Base-by-base conservation (phyloP, 2,329 filamentous ascomycete species). In the Orbilia ellipsospora region DNA sequence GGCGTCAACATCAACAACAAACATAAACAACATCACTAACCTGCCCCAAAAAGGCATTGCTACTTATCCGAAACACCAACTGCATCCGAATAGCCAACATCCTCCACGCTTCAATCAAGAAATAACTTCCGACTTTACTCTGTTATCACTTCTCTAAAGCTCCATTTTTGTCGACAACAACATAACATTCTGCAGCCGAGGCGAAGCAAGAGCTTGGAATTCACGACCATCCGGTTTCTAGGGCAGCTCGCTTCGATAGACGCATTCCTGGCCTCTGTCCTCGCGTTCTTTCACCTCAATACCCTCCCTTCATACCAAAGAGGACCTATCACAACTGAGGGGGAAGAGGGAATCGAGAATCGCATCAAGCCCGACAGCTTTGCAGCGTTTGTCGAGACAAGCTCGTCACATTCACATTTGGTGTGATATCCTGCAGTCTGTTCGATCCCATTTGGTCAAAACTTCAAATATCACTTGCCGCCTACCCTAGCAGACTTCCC, bases 201-300 rank as follows among this genome's bases (percentile, higher is more conserved):
- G 23, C 56, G 36, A 64, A 65, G 20, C 23, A 52, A 68, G 51
- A 54, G 40, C 44, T 20, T 55, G 64, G 72, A 75, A 65, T 75
- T 55, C 64, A 56, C 64, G 15, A 31, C 26, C 45, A 20, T 23
- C 42, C 36, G 57, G 72, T 75, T 75, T 69, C 72, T 69, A 75
- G 52, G 64, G 28, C 31, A 68, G 57, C 54, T 68, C 70, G 70
- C 70, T 75, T 68, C 52, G 70, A 75, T 75, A 75, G 64, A 75
- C 64, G 36, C 72, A 75, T 75, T 69, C 72, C 59, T 60, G 54
- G 10, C 64, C 16, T 28, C 18, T 5, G 45, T 64, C 60, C 45
- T 66, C 72, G 72, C 72, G 72, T 75, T 69, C 72, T 75, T 65
- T 61, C 65, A 55, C 44, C 48, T 18, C 45, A 31, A 15, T 15